Evolutionary conservation across 2,329 filamentous ascomycete species (phyloP), one percentile per base, ranked within the genome.

Genomic region (Alternaria triticimaculans): DNA sequence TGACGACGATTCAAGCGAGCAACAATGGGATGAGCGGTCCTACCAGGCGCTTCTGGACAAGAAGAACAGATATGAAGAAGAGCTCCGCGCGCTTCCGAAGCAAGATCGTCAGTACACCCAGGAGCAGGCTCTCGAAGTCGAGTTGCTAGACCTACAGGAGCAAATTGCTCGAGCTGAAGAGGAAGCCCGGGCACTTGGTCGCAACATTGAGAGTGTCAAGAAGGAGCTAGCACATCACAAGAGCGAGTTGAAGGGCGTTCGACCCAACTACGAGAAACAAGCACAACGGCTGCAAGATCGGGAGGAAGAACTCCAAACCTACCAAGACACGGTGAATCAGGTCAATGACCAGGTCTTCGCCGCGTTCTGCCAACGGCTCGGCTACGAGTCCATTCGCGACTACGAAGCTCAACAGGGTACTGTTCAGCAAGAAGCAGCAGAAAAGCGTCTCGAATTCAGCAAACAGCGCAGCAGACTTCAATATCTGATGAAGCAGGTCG

Each of bases 361-460:
- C 21, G 85, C 86, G 44, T 99, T 99, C 82, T 99, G 96, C 82
- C 87, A 89, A 72, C 89, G 92, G 59, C 88, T 97, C 20, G 93
- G 94, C 1, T 98, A 97, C 78, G 86, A 88, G 62, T 91, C 96
- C 73, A 96, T 99, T 68, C 92, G 95, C 62, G 92, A 93, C 62
- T 99, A 98, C 74, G 94, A 98, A 78, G 91, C 91, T 25, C 94
- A 96, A 70, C 96, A 98, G 81, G 95, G 96, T 53, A 94, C 92
- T 45, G 84, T 97, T 53, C 94, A 98, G 80, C 93, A 97, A 78
- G 93, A 98, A 78, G 92, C 92, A 48, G 90, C 90, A 1, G 90
- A 96, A 80, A 94, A 94, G 83, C 93, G 93, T 66, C 89, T 92
- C 57, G 90, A 94, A 69, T 98, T 97, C 72, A 92, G 91, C 60